These are phyloP conservation scores for Fusarium sp. DNA, from an alignment of 2,329 filamentous ascomycete species.

Conservation along the genomic window DNA sequence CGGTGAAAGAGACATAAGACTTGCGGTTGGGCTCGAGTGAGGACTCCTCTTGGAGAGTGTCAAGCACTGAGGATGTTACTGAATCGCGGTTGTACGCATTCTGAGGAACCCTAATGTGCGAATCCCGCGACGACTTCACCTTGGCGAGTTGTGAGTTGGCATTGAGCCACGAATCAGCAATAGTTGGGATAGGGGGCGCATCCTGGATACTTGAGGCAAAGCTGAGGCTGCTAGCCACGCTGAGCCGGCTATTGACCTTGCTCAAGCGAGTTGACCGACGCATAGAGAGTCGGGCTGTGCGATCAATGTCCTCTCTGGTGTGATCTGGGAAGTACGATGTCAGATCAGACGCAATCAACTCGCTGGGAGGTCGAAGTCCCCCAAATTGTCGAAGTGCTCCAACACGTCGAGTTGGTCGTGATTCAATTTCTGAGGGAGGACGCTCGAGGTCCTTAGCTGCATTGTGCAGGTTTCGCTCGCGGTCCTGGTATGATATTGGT, in stretches of 20 bases:
- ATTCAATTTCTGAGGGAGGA: constrained; percentile 63
- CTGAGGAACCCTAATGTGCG: constrained; percentile 61
- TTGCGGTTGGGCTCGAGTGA: constrained; percentile 89
- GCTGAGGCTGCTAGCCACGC: constrained; percentile 93
- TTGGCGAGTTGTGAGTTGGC: constrained; percentile 56
- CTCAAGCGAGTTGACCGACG: constrained; percentile 91
- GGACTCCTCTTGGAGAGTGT: constrained; percentile 92
- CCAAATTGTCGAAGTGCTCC: constrained; percentile 82
- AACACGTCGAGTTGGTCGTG: constrained; percentile 62
- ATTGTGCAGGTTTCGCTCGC: constrained; percentile 75
- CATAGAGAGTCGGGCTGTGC: constrained; percentile 92
- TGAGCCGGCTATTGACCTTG: constrained; percentile 91
- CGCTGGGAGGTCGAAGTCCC: constrained; percentile 91
- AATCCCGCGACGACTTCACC: constrained; percentile 57
- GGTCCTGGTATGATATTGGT: constrained; percentile 78
- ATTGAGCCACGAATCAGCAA: constrained; percentile 92
- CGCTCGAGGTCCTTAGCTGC: constrained; percentile 70
- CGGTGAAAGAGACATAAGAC: constrained; percentile 91
- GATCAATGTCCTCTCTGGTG: constrained; percentile 92
- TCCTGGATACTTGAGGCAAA: constrained; percentile 93
- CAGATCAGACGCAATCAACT: constrained; percentile 95
- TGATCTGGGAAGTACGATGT: constrained; percentile 98
- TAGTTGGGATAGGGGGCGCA: constrained; percentile 93
- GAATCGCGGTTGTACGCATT: constrained; percentile 79
- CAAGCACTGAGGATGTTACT: constrained; percentile 87